Conservation (phyloP, 345 rosid species). For the Conringia planisiliqua region DNA sequence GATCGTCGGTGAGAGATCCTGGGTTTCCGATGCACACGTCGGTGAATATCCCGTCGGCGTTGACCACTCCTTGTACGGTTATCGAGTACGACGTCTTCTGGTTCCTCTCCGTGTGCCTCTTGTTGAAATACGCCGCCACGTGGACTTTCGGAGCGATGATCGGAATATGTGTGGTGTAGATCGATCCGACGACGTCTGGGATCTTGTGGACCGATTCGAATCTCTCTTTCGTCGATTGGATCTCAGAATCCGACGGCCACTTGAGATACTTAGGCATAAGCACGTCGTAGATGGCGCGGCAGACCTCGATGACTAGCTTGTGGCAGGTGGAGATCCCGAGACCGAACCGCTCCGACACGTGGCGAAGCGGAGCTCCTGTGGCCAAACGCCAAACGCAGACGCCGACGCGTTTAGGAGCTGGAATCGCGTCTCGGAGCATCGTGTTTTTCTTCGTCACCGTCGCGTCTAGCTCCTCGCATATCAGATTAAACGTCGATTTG, state of each 20-base stretch:
- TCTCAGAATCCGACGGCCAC: conserved; percentile 60
- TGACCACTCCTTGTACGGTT: conserved; percentile 79
- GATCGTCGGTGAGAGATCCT: conserved; percentile 75
- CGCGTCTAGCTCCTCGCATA: conserved; percentile 68
- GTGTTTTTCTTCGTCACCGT: conserved; percentile 86
- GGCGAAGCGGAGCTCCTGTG: conserved; percentile 74
- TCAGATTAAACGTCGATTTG: conserved; percentile 62
- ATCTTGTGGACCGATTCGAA: conserved; percentile 52
- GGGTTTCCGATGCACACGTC: conserved; percentile 88
- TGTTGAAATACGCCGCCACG: conserved; percentile 73
- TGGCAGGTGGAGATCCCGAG: conserved; percentile 87
- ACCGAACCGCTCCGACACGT: conserved; percentile 80
- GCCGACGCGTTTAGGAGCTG: conserved; percentile 86
- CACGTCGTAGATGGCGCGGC: conserved; percentile 61
- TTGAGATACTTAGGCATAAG: conserved; percentile 63
- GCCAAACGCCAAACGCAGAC: conserved; percentile 90
- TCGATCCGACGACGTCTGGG: conserved; percentile 64
- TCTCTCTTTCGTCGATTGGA: conserved; percentile 38
- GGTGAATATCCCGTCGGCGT: conserved; percentile 61
- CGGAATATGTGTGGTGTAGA: conserved; percentile 81
- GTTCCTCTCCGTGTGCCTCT: conserved; percentile 74
- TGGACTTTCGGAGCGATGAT: conserved; percentile 75
- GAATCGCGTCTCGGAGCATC: conserved; percentile 79
- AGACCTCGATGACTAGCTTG: conserved; percentile 78
- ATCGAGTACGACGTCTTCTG: conserved; percentile 84